A percentile compares a stretch with the other conserved stretches of the same genome.
phyloP scores from a whole-genome alignment of 176 grass and related monocot genomes.

The Saccharum officinarum region DNA sequence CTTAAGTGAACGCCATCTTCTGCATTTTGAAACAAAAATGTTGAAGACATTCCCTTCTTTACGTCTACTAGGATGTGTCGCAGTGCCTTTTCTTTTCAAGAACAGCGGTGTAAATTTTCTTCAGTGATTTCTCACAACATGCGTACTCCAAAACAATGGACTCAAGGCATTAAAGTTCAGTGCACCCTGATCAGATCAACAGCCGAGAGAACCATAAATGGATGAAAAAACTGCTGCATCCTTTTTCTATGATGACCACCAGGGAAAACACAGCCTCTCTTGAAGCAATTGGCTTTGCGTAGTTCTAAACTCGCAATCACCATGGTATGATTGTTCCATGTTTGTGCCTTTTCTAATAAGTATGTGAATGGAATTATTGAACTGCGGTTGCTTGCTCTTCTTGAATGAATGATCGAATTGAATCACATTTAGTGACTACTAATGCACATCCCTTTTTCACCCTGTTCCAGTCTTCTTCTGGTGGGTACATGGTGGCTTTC shows the following conservation, averaged over 20 bases:
- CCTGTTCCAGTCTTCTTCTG: conserved; percentile 44
- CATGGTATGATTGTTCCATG: neutral
- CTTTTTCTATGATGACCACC: neutral
- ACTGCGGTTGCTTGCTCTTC: neutral
- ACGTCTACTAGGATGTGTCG: neutral
- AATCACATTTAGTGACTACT: neutral
- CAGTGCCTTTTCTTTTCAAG: neutral
- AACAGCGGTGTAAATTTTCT: neutral
- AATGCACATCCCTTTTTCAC: conserved; percentile 1
- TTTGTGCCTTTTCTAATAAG: neutral
- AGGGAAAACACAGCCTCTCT: neutral
- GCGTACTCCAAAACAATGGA: neutral
- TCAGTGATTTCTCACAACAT: neutral
- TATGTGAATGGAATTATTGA: neutral
- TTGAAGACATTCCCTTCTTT: neutral
- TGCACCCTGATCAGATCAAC: neutral
- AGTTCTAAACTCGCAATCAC: neutral
- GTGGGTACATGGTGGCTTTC: conserved; percentile 86
- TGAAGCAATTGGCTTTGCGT: neutral
- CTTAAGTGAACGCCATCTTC: neutral
- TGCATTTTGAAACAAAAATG: neutral
- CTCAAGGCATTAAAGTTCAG: neutral
- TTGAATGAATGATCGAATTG: neutral
- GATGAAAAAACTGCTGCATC: neutral
- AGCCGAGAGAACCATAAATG: neutral